Conservation (phyloP, 2,329 filamentous ascomycete genomes). For the Zymoseptoria ardabiliae region DNA sequence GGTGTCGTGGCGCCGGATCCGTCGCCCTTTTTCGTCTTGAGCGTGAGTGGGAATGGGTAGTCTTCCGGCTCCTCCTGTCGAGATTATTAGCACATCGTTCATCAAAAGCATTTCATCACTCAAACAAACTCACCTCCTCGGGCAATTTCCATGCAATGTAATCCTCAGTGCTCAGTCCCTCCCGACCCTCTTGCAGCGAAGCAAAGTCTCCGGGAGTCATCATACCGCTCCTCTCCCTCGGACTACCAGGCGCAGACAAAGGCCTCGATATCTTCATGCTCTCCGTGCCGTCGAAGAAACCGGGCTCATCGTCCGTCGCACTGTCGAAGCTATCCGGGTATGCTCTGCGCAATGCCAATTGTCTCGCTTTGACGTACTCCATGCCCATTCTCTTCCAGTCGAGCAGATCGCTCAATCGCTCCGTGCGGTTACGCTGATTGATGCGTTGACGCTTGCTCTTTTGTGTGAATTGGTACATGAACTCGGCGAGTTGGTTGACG, state of each 20-base stretch:
- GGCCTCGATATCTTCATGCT: slow-evolving; percentile 85
- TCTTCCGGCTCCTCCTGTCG: slow-evolving; percentile 70
- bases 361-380: slow-evolving; percentile 97
- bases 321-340: slow-evolving; percentile 79
- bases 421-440: slow-evolving; percentile 96
- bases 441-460: slow-evolving; percentile 96
- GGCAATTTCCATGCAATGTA: slow-evolving; percentile 97
- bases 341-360: slow-evolving; percentile 81
- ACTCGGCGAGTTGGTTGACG: slow-evolving; percentile 85
- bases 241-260: slow-evolving; percentile 88
- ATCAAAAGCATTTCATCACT: not conserved
- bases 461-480: slow-evolving; percentile 87
- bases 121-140: slow-evolving; percentile 54
- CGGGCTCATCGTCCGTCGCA: slow-evolving; percentile 63
- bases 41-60: slow-evolving; percentile 62
- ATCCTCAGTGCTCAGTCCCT: slow-evolving; percentile 90
- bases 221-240: slow-evolving; percentile 85
- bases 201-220: slow-evolving; percentile 99
- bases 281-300: slow-evolving; percentile 86
- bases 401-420: slow-evolving; percentile 85
- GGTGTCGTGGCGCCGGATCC: slow-evolving; percentile 16
- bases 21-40: slow-evolving; percentile 37
- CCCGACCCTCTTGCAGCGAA: slow-evolving; percentile 85
- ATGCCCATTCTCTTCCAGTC: slow-evolving; percentile 99
- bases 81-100: slow-evolving; percentile 2